Conservation (phyloP, 495 filamentous ascomycete species). For the Letharia lupina region DNA sequence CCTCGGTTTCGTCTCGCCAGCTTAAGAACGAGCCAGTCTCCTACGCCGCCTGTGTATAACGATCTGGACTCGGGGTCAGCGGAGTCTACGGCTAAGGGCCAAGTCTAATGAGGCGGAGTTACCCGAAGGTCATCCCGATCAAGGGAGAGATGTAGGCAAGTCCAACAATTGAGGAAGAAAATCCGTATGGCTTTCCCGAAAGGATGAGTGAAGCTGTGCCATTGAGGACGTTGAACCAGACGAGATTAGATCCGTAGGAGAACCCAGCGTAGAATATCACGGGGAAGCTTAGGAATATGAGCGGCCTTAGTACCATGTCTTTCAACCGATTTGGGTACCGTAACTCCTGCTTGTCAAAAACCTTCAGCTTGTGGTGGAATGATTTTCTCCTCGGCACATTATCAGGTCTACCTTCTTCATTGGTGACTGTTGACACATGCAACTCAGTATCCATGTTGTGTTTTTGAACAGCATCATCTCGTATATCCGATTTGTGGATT, state of each 20-base stretch:
- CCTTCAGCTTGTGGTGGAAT: slow-evolving; percentile 47
- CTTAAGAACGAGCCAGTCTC: slow-evolving; percentile 50
- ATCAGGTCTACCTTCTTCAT: slow-evolving; percentile 16
- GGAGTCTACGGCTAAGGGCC: background rate
- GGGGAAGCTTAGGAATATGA: slow-evolving; percentile 46
- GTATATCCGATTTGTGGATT: background rate
- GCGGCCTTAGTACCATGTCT: slow-evolving; percentile 42
- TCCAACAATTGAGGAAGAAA: slow-evolving; percentile 52
- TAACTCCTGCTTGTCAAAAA: slow-evolving; percentile 25
- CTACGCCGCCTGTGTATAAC: slow-evolving; percentile 46
- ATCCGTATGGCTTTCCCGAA: slow-evolving; percentile 48
- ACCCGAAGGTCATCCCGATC: slow-evolving; percentile 47
- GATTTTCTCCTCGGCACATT: slow-evolving; percentile 29
- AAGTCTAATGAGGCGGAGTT: slow-evolving; percentile 14
- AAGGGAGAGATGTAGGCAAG: slow-evolving; percentile 51
- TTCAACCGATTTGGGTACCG: slow-evolving; percentile 36
- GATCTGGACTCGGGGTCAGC: slow-evolving; percentile 27
- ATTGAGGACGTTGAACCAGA: slow-evolving; percentile 62
- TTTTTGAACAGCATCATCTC: background rate
- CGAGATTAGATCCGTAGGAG: slow-evolving; percentile 54
- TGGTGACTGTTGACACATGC: background rate
- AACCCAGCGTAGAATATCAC: slow-evolving; percentile 61
- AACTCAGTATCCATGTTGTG: background rate
- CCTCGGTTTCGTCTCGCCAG: slow-evolving; percentile 55
- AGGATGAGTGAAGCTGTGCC: slow-evolving; percentile 56